These are phyloP conservation scores for Eimeria acervulina DNA, from an alignment of 169 alveolate genomes.

Conservation along the genomic window DNA sequence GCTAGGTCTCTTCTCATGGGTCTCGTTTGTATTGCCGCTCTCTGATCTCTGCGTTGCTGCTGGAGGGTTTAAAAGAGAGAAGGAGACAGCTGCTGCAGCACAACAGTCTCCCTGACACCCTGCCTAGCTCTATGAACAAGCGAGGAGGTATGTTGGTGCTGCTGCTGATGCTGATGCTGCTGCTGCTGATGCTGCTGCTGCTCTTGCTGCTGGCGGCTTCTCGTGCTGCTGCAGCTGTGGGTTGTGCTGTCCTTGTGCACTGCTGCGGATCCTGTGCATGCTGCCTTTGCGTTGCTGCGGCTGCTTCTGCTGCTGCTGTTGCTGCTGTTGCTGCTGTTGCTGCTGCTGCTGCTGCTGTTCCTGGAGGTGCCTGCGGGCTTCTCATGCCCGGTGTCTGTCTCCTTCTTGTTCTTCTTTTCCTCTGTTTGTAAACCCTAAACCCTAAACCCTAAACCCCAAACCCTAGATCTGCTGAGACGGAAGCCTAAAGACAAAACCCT, in stretches of 20 bases:
- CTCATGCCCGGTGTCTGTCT: not conserved
- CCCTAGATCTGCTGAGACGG: too few species aligned
- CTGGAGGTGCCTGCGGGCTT: not conserved
- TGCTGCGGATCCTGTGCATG: too few species aligned
- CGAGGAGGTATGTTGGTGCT: slow-evolving; percentile 15
- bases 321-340: slow-evolving; percentile 1
- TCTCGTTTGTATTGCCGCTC: slow-evolving; percentile 42
- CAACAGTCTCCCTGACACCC: not conserved
- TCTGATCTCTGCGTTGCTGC: not conserved
- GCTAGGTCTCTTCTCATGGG: not conserved
- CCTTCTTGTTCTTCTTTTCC: too few species aligned
- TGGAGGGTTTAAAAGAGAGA: slow-evolving; percentile 16
- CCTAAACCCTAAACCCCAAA: too few species aligned
- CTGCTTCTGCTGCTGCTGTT: not conserved
- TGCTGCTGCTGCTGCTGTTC: not conserved
- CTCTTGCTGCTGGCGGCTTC: not conserved
- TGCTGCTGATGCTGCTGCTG: not conserved
- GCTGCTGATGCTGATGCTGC: not conserved
- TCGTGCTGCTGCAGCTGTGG: not conserved
- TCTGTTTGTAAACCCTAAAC: too few species aligned
- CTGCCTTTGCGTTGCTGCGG: not conserved
- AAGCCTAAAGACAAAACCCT: too few species aligned
- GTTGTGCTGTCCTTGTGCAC: too few species aligned
- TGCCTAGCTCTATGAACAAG: not conserved
- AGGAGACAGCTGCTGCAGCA: slow-evolving; percentile 60